phyloP scores from a whole-genome alignment of 352 stramenopile species.

The Phytophthora hibernalis region DNA sequence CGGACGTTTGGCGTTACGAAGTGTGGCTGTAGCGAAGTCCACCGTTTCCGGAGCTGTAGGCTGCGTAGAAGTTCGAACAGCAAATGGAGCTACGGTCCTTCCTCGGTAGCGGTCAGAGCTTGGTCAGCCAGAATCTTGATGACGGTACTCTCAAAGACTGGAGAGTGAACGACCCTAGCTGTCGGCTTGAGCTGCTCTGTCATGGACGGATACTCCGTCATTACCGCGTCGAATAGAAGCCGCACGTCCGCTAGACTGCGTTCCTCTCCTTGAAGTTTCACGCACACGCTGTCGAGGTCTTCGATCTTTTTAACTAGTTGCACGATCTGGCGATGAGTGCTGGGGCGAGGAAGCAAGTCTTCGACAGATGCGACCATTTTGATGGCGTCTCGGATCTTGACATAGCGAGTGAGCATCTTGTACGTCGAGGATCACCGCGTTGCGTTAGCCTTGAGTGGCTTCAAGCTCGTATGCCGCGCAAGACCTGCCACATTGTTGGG shows the following conservation, averaged over 20 bases:
- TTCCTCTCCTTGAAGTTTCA: background rate
- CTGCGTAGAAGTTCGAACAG: background rate
- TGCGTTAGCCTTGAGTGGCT: background rate
- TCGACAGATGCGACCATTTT: slow-evolving; percentile 12
- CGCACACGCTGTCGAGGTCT: slow-evolving; percentile 5
- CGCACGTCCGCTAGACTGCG: background rate
- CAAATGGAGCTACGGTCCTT: background rate
- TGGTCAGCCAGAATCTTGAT: background rate
- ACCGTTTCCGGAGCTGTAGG: background rate
- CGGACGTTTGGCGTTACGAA: background rate
- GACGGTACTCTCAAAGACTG: slow-evolving; percentile 7
- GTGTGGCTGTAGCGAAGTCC: background rate
- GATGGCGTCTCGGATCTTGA: slow-evolving; percentile 8
- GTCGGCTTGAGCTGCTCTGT: background rate
- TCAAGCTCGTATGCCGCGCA: background rate
- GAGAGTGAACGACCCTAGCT: slow-evolving; percentile 3
- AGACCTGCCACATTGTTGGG: slow-evolving; percentile 6
- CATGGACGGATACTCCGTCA: slow-evolving; percentile 1
- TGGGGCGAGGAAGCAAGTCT: slow-evolving; percentile 2
- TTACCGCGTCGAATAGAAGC: slow-evolving; percentile 11
- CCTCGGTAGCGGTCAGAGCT: background rate
- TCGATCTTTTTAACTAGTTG: background rate
- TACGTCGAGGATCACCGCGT: slow-evolving; percentile 7
- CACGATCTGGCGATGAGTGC: slow-evolving; percentile 8
- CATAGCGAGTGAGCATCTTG: slow-evolving; percentile 8